These are phyloP conservation scores for Lipomyces orientalis DNA, from an alignment of 805 yeast species.

Conservation along the genomic window DNA sequence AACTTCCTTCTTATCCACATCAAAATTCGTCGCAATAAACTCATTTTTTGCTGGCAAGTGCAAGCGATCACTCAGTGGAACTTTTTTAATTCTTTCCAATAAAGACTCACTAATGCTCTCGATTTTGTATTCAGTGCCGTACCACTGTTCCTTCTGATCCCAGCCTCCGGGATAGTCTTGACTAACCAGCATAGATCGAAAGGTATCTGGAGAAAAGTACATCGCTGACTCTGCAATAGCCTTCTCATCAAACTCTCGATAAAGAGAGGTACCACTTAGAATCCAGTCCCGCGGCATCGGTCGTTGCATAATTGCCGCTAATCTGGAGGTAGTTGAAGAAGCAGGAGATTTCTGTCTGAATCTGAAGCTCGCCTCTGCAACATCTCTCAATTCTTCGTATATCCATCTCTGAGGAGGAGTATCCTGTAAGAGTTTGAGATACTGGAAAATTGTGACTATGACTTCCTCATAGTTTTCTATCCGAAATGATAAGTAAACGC, in stretches of 20 bases:
- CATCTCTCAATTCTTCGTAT: constrained; percentile 73
- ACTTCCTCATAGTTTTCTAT: constrained; percentile 62
- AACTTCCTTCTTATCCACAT: constrained; percentile 54
- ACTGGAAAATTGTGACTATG: constrained; percentile 67
- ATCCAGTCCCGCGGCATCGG: constrained; percentile 68
- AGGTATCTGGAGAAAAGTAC: constrained; percentile 62
- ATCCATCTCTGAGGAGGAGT: constrained; percentile 78
- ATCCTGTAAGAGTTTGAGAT: constrained; percentile 63
- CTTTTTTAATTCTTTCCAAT: constrained; percentile 45
- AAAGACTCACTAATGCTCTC: constrained; percentile 53
- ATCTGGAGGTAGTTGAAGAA: constrained; percentile 69
- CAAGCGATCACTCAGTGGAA: constrained; percentile 47
- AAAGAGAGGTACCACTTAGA: constrained; percentile 58
- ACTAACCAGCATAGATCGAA: constrained; percentile 61
- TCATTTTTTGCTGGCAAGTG: constrained; percentile 75
- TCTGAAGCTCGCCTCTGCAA: constrained; percentile 72
- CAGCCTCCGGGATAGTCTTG: constrained; percentile 57
- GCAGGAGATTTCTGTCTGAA: constrained; percentile 80
- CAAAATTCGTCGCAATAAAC: constrained; percentile 81
- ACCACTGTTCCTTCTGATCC: constrained; percentile 75
- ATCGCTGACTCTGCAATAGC: constrained; percentile 57
- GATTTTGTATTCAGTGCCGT: constrained; percentile 78
- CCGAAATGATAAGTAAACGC: background rate
- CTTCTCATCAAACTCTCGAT: constrained; percentile 63
- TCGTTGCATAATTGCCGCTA: constrained; percentile 67